Percentiles rank a stretch among this genome's conserved stretches.
Conservation (phyloP, 2,329 filamentous ascomycete species). For the Plenodomus tracheiphilus region DNA sequence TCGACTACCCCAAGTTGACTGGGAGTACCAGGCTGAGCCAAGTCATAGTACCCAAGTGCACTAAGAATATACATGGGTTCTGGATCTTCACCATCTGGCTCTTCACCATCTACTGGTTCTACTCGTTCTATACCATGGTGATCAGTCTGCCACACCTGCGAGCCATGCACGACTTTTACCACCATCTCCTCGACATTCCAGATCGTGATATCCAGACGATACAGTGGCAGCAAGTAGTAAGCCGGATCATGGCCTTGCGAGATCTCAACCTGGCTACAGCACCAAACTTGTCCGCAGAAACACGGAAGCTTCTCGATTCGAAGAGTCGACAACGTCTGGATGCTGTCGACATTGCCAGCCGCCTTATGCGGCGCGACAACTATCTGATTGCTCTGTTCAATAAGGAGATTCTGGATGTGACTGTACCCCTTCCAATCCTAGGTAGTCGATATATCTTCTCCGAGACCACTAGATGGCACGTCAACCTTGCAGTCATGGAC, state of each 20-base stretch:
- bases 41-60: slow-evolving; percentile 74
- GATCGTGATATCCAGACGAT: slow-evolving; percentile 90
- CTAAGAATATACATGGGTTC: slow-evolving; percentile 69
- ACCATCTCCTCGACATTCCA: slow-evolving; percentile 79
- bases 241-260: slow-evolving; percentile 78
- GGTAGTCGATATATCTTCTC: slow-evolving; percentile 82
- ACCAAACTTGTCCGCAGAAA: slow-evolving; percentile 60
- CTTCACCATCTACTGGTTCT: slow-evolving; percentile 83
- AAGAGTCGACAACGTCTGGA: slow-evolving; percentile 94
- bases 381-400: slow-evolving; percentile 97
- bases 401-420: slow-evolving; percentile 89
- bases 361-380: slow-evolving; percentile 94
- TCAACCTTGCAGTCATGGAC: slow-evolving; percentile 87
- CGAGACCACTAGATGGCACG: slow-evolving; percentile 86
- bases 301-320: slow-evolving; percentile 69
- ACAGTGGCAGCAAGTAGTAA: slow-evolving; percentile 90
- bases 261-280: slow-evolving; percentile 88
- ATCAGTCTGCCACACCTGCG: slow-evolving; percentile 73
- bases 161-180: slow-evolving; percentile 83
- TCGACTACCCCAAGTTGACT: slow-evolving; percentile 76
- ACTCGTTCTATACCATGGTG: slow-evolving; percentile 73
- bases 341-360: slow-evolving; percentile 95
- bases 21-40: slow-evolving; percentile 64
- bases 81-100: slow-evolving; percentile 83
- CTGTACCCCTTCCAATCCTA: slow-evolving; percentile 81